Evolutionary conservation across 2,329 filamentous ascomycete genomes (phyloP).

Genomic region (Hypoxylon sp.): DNA sequence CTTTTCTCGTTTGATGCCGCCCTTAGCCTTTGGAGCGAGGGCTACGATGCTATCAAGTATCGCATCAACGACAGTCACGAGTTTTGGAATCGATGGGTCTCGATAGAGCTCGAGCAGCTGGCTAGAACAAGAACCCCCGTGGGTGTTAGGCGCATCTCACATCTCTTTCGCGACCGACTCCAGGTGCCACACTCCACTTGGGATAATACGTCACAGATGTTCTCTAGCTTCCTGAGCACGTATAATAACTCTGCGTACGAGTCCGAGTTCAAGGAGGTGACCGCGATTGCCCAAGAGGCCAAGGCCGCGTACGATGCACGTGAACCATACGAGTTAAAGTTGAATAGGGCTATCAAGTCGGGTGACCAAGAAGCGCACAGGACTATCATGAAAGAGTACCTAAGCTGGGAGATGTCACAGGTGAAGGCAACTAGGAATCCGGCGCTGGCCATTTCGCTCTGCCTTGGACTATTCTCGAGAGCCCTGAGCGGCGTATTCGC

Average conservation of each 20-base stretch:
- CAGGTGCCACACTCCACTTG: constrained; percentile 79
- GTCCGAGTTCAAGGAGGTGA: constrained; percentile 75
- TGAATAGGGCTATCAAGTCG: constrained; percentile 68
- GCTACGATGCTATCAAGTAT: constrained; percentile 77
- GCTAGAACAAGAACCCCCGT: constrained; percentile 65
- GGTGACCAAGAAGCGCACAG: constrained; percentile 68
- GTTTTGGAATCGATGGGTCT: constrained; percentile 83
- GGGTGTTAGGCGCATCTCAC: constrained; percentile 72
- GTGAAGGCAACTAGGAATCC: constrained; percentile 64
- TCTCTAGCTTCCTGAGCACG: constrained; percentile 78
- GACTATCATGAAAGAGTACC: constrained; percentile 71
- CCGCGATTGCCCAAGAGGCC: constrained; percentile 70
- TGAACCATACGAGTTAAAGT: constrained; percentile 74
- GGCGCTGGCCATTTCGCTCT: constrained; percentile 62
- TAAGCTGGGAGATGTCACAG: constrained; percentile 84
- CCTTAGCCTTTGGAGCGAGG: constrained; percentile 77
- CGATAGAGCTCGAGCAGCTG: constrained; percentile 76
- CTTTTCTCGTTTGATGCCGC: constrained; percentile 77
- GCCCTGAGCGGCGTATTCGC: constrained; percentile 78
- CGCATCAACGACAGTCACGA: constrained; percentile 81
- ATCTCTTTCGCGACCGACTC: constrained; percentile 77
- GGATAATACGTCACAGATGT: constrained; percentile 79
- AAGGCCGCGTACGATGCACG: constrained; percentile 73
- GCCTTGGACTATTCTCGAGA: constrained; percentile 79
- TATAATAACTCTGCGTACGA: constrained; percentile 80